A percentile compares a stretch with the other conserved stretches of the same genome.
phyloP scores from a whole-genome alignment of 2,329 filamentous ascomycete genomes.

The Epichloe hybrida region DNA sequence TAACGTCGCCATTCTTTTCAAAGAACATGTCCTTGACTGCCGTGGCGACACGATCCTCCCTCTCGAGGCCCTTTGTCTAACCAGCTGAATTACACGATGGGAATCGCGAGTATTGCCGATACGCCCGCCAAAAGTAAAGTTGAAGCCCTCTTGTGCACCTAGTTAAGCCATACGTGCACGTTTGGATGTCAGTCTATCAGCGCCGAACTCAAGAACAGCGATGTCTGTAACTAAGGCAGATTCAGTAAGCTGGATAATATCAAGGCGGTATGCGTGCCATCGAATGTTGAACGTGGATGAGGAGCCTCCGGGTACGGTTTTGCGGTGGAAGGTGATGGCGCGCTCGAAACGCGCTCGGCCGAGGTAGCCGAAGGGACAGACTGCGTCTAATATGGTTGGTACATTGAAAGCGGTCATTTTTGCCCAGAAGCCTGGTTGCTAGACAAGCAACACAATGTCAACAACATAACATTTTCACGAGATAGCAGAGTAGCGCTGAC shows the following conservation, averaged over 20 bases:
- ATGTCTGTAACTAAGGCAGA: constrained; percentile 34
- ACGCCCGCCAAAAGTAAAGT: constrained; percentile 57
- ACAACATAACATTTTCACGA: no score
- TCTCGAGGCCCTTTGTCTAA: constrained; percentile 28
- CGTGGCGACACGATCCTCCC: constrained; percentile 47
- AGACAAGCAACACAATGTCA: no score
- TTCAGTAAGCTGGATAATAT: constrained; percentile 34
- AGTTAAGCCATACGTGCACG: constrained; percentile 40
- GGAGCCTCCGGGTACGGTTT: constrained; percentile 41
- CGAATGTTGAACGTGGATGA: constrained; percentile 57
- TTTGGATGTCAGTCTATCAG: constrained; percentile 43
- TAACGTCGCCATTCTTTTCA: constrained; percentile 51
- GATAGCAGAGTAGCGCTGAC: no score
- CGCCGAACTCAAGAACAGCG: constrained; percentile 53
- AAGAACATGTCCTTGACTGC: constrained; percentile 55
- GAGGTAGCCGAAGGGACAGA: constrained; percentile 71
- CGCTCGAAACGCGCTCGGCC: constrained; percentile 63
- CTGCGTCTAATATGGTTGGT: constrained; percentile 65
- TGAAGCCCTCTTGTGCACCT: constrained; percentile 54
- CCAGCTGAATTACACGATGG: constrained; percentile 64
- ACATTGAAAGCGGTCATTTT: constrained; percentile 64
- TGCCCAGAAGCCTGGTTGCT: not conserved
- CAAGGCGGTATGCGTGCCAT: constrained; percentile 70
- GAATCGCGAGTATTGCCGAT: constrained; percentile 69
- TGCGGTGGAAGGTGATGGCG: constrained; percentile 55